Percentiles rank a stretch among this genome's conserved stretches.
Evolutionary conservation across 2,329 filamentous ascomycete species (phyloP).

Genomic region (Fusarium concolor): DNA sequence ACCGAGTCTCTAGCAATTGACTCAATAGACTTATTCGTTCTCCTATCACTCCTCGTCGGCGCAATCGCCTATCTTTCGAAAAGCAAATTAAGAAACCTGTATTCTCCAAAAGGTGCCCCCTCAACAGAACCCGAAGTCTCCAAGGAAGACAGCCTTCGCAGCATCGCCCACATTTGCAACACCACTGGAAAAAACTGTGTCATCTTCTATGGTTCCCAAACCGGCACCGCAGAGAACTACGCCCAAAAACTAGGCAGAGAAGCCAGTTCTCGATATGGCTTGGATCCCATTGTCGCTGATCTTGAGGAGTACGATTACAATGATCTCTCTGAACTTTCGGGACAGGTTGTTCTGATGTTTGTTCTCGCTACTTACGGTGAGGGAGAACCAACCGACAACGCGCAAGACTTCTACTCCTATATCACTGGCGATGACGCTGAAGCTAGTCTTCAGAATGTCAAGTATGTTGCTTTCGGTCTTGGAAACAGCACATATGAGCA

Average conservation of each 20-base stretch:
- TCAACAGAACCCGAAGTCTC: not conserved
- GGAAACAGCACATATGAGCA: constrained; percentile 2
- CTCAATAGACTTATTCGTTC: not conserved
- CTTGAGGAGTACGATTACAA: constrained; percentile 5
- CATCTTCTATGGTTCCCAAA: not conserved
- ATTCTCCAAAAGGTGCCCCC: rapidly evolving
- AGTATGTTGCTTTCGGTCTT: not conserved
- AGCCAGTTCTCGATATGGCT: not conserved
- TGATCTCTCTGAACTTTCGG: not conserved
- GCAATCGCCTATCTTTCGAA: not conserved
- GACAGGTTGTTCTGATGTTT: not conserved
- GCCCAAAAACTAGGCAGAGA: not conserved
- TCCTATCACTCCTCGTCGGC: not conserved
- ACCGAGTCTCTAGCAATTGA: not conserved
- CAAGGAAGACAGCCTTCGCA: not conserved
- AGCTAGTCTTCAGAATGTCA: not conserved
- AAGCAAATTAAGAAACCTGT: rapidly evolving
- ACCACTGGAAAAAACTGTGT: constrained; percentile 2
- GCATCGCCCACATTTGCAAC: constrained; percentile 5
- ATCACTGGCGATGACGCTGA: not conserved
- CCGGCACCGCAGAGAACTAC: constrained; percentile 2
- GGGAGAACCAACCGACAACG: not conserved
- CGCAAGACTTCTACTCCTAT: not conserved
- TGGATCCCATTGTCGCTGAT: constrained; percentile 5
- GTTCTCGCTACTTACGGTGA: not conserved